phyloP scores from a whole-genome alignment of 805 yeast genomes.

The Candida michaelii region DNA sequence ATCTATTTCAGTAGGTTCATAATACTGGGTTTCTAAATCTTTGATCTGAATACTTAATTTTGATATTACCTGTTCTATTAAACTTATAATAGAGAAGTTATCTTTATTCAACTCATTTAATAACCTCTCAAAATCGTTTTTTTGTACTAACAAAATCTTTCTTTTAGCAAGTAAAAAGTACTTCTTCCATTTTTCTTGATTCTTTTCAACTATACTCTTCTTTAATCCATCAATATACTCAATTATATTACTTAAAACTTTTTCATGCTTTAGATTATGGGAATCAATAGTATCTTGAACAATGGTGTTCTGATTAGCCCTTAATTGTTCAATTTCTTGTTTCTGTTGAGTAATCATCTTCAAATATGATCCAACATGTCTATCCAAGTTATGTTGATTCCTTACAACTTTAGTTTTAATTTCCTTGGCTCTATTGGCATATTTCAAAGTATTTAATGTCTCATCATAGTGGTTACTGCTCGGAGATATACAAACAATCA shows the following conservation, averaged over 20 bases:
- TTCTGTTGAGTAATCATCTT: conserved; percentile 83
- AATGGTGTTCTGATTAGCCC: conserved; percentile 49
- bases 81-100: conserved; percentile 16
- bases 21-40: conserved; percentile 51
- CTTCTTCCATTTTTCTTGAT: conserved; percentile 45
- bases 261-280: conserved; percentile 34
- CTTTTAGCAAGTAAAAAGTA: conserved; percentile 47
- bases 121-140: conserved; percentile 34
- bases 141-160: conserved; percentile 44
- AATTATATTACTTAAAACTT: conserved; percentile 38
- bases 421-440: conserved; percentile 89
- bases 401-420: conserved; percentile 78
- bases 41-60: conserved; percentile 46
- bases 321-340: conserved; percentile 66
- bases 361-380: conserved; percentile 83
- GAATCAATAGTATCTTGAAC: conserved; percentile 39
- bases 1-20: conserved; percentile 52
- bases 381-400: conserved; percentile 71
- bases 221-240: conserved; percentile 45
- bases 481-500: conserved; percentile 94
- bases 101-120: conserved; percentile 12
- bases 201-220: conserved; percentile 40
- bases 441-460: conserved; percentile 84
- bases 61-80: conserved; percentile 32
- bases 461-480: conserved; percentile 88